Evolutionary conservation across 2,329 filamentous ascomycete species (phyloP), one percentile per base, ranked within the genome.

Genomic region (Aureobasidium sp.): DNA sequence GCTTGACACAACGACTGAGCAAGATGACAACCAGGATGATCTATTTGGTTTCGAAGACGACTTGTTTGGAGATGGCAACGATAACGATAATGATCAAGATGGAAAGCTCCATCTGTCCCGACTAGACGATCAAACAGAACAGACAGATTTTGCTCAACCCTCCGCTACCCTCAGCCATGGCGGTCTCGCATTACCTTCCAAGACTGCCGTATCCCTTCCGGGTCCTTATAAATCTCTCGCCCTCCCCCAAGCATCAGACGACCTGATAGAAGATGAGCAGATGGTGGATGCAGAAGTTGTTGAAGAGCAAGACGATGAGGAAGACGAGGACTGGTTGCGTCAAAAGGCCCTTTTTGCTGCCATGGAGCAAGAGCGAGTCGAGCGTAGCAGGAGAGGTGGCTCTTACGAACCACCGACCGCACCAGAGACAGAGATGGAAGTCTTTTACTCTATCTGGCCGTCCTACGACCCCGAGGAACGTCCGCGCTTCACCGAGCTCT

Each of bases 401-500:
- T 54, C 48, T 10, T 50, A 58, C 11, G 71, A 81, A 32, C 80
- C 85, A 51, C 85, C 86, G 1, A 80, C 84, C 4, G 81, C 85
- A 1, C 82, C 84, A 2, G 84, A 88, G 67, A 87, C 83, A 21
- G 78, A 83, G 19, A 80, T 85, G 58, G 88, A 94, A 57, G 74
- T 90, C 1, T 77, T 95, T 49, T 84, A 86, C 60, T 84, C 87
- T 34, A 78, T 88, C 19, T 97, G 86, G 73, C 91, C 93, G 1
- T 78, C 80, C 7, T 97, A 91, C 66, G 81, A 88, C 59, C 82
- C 83, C 47, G 82, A 88, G 32, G 79, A 83, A 32, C 80, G 86
- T 16, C 81, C 93, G 24, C 81, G 83, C 37, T 96, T 90, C 73
- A 86, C 88, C 62, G 83, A 90, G 56, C 75, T 97, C 5, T 81